Percentiles rank a stretch among this genome's conserved stretches.
These are phyloP conservation scores for Microthyrium microscopicum DNA, from an alignment of 2,329 filamentous ascomycete species.

Conservation along the genomic window DNA sequence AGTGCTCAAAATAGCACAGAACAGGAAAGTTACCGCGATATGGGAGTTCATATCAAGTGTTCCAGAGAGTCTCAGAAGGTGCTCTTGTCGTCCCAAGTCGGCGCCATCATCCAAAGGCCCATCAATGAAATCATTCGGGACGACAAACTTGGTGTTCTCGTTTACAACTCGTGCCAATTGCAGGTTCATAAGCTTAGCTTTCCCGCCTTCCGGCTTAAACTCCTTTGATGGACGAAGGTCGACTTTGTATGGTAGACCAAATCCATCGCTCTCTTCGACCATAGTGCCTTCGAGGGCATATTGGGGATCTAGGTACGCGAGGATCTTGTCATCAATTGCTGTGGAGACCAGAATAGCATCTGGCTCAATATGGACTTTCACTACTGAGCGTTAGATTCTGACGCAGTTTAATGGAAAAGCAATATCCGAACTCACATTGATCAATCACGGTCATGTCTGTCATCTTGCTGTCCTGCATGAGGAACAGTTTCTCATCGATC, in stretches of 20 bases:
- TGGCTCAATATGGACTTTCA: constrained; percentile 44
- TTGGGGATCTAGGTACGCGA: constrained; percentile 28
- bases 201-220: constrained; percentile 52
- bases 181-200: constrained; percentile 46
- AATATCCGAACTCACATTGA: constrained; percentile 19
- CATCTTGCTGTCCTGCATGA: constrained; percentile 60
- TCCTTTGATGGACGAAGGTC: constrained; percentile 55
- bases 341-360: constrained; percentile 42
- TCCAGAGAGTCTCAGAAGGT: constrained; percentile 50
- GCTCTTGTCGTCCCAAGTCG: constrained; percentile 42
- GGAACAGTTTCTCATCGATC: constrained; percentile 49
- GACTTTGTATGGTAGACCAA: constrained; percentile 42
- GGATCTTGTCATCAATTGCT: constrained; percentile 33
- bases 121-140: constrained; percentile 36
- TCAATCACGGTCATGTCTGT: constrained; percentile 48
- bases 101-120: constrained; percentile 24
- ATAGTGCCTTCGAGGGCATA: constrained; percentile 17
- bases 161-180: constrained; percentile 32
- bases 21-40: constrained; percentile 37
- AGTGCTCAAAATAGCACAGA: not conserved
- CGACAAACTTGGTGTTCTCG: constrained; percentile 38
- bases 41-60: constrained; percentile 58
- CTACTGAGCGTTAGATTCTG: constrained; percentile 20
- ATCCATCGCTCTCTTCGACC: constrained; percentile 23
- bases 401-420: not conserved